Evolutionary conservation across 371 early-diverging fungal species (phyloP).

Genomic region (Smittium mucronatum): DNA sequence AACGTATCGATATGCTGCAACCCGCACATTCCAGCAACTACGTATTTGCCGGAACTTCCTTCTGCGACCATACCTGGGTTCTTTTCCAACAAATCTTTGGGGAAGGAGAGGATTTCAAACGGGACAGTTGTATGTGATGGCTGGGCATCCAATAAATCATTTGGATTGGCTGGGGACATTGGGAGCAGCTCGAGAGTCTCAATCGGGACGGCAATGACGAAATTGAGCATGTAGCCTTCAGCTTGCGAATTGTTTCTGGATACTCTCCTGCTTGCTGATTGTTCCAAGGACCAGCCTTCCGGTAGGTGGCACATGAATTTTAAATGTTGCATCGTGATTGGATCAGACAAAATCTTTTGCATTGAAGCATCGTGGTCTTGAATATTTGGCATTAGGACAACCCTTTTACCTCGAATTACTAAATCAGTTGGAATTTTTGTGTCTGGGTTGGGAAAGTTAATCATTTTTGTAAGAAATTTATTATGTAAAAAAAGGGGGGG

Average conservation of each 20-base stretch:
- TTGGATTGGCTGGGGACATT: no score
- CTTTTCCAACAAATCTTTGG: background rate
- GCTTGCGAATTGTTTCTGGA: background rate
- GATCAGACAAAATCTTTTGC: slow-evolving; percentile 20
- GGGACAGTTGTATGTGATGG: no score
- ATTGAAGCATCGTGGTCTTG: no score
- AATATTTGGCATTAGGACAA: no score
- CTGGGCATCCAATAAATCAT: no score
- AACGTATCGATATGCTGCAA: slow-evolving; percentile 17
- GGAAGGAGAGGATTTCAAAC: no score
- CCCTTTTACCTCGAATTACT: no score
- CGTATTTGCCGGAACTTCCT: slow-evolving; percentile 19
- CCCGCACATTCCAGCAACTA: slow-evolving; percentile 26
- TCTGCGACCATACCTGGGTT: slow-evolving; percentile 12
- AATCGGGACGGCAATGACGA: background rate
- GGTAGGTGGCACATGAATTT: slow-evolving; percentile 21
- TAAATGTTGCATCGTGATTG: slow-evolving; percentile 21
- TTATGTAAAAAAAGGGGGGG: no score
- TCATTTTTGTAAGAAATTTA: no score
- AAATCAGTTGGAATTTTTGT: no score
- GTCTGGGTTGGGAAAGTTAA: no score
- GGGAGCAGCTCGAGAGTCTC: background rate
- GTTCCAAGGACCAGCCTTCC: slow-evolving; percentile 14
- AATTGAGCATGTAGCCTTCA: background rate
- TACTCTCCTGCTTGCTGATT: slow-evolving; percentile 13